Conservation (phyloP, 2,329 filamentous ascomycete species). For the Phoma sp. region DNA sequence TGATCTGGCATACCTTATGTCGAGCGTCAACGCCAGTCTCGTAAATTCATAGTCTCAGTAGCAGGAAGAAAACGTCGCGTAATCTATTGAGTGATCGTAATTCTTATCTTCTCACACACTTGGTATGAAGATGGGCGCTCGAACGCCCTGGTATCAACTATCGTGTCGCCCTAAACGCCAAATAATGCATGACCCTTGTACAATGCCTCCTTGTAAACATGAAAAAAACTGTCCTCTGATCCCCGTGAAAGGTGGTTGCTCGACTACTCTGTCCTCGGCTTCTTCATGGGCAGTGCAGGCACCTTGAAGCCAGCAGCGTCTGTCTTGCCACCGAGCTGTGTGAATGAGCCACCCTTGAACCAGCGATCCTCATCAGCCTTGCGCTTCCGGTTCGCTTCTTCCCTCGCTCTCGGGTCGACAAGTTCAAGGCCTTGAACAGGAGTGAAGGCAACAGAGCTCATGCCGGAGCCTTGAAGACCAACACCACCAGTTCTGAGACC, state of each 20-base stretch:
- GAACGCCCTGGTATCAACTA: conserved; percentile 13
- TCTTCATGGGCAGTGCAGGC: conserved; percentile 79
- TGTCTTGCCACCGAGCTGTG: conserved; percentile 70
- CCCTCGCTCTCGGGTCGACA: conserved; percentile 89
- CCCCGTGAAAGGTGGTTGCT: no score
- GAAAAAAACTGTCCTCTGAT: not conserved
- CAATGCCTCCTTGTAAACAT: not conserved
- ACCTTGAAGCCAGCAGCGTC: conserved; percentile 80
- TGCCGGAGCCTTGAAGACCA: conserved; percentile 70
- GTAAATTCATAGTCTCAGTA: no score
- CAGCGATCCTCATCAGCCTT: conserved; percentile 95
- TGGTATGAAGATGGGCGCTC: conserved; percentile 1
- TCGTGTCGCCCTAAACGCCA: conserved; percentile 8
- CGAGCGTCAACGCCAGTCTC: no score
- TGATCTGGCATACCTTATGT: no score
- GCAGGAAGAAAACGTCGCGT: no score
- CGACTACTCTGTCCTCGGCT: conserved; percentile 44
- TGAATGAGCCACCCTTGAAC: conserved; percentile 98
- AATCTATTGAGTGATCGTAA: not conserved
- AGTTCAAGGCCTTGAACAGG: conserved; percentile 94
- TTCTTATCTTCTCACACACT: not conserved
- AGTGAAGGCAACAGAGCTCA: conserved; percentile 89
- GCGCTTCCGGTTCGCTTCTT: conserved; percentile 86
- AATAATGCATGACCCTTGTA: conserved; percentile 7
- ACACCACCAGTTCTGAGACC: conserved; percentile 85